Evolutionary conservation across 345 rosid genomes (phyloP).

Genomic region (Microthlaspi erraticum): DNA sequence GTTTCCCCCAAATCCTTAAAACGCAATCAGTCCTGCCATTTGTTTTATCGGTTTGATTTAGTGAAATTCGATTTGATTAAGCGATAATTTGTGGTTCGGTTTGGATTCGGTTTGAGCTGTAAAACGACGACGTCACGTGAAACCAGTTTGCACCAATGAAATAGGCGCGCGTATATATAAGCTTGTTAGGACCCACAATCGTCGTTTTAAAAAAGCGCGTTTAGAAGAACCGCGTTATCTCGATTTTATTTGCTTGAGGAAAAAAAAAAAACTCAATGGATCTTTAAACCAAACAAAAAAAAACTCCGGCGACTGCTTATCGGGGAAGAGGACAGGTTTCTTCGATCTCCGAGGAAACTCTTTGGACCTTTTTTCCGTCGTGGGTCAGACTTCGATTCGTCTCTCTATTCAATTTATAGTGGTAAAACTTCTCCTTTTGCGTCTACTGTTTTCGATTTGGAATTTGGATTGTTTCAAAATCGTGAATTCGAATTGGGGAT

Average conservation of each 20-base stretch:
- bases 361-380: slow-evolving; percentile 8
- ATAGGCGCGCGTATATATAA: slow-evolving; percentile 1
- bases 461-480: neutral
- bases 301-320: slow-evolving; percentile 25
- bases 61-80: neutral
- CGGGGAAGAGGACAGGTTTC: slow-evolving; percentile 13
- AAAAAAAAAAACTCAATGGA: neutral
- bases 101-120: neutral
- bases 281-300: slow-evolving; percentile 7
- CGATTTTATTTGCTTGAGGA: neutral
- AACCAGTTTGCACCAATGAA: neutral
- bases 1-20: slow-evolving; percentile 17
- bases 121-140: neutral
- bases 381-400: slow-evolving; percentile 20
- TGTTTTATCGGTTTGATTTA: slow-evolving; percentile 35
- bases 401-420: neutral
- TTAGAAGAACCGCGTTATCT: slow-evolving; percentile 18
- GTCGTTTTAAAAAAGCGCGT: slow-evolving; percentile 29
- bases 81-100: neutral
- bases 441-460: slow-evolving; percentile 33
- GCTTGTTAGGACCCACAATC: slow-evolving; percentile 8
- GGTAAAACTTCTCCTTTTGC: slow-evolving; percentile 28
- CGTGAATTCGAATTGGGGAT: slow-evolving; percentile 1
- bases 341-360: slow-evolving; percentile 32
- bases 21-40: slow-evolving; percentile 33